Base-by-base conservation (phyloP, 371 early-diverging fungal species). In the Circinella minor region DNA sequence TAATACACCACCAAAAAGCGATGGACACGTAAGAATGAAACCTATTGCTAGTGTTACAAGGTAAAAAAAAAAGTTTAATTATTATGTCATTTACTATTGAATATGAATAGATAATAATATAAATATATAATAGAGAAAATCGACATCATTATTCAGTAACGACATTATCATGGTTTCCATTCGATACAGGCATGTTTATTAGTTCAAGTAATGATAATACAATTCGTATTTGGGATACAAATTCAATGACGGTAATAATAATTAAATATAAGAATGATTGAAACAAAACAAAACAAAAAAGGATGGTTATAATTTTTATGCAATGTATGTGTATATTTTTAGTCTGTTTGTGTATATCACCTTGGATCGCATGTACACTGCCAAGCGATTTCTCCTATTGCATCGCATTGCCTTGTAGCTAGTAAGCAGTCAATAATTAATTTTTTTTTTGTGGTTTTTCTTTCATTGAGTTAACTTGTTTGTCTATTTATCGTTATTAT, bases 161-260 rank as follows among this genome's bases (percentile, higher is more conserved):
- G 7, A 86, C 86, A n/a, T 87, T 92, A 0, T 74, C 81, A 3
- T 96, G 96, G 96, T 96, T 93, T 68, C 94, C 95, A 1, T 85
- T 92, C 61, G 96, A 96, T 75, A 89, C 88, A 7, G 95, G 96
- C 57, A 85, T 95, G 83, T 93, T 97, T 74, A 88, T 93, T 0
- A 93, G 94, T 4, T 89, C 91, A 0, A 94, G 96, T 0, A 90
- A 90, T 69, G 97, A 96, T 76, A 77, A 83, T 36, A 89, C 90
- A 0, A 80, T 97, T 20, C 90, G 90, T 65, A 88, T 94, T 10
- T 96, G 96, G 96, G 98, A 96, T 68, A 92, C 94, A 6, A 88
- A 90, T 71, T 70, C 83, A 27, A 84, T 96, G 88, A 77, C 86
- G 73, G 90, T 86, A 83, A 55, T 54, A 15, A 54, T 54, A 15